These are phyloP conservation scores for Cardamine resedifolia DNA, from an alignment of 345 rosid species.

Conservation along the genomic window DNA sequence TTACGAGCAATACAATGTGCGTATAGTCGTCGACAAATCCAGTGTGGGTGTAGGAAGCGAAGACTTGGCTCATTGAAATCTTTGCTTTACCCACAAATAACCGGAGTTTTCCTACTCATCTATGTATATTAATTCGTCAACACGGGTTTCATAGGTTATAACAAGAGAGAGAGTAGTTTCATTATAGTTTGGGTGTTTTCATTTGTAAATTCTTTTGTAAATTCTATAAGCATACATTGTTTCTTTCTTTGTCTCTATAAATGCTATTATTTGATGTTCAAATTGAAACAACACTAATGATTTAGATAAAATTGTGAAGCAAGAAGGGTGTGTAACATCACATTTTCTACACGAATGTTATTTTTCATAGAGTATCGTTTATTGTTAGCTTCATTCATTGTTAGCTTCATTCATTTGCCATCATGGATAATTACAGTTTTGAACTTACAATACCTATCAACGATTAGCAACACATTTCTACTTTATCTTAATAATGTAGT, in stretches of 20 bases:
- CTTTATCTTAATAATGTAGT: not conserved
- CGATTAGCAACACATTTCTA: no score
- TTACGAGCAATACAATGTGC: constrained; percentile 86
- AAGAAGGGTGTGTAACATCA: not conserved
- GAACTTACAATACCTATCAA: not conserved
- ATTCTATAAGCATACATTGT: constrained; percentile 22
- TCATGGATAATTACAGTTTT: not conserved
- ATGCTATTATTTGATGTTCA: constrained; percentile 12
- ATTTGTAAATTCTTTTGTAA: constrained; percentile 34
- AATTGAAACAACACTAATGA: constrained; percentile 1
- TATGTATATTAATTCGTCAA: not conserved
- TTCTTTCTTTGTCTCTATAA: constrained; percentile 1
- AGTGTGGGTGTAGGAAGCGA: constrained; percentile 78
- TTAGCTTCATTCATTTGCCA: not conserved
- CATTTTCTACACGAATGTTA: not conserved
- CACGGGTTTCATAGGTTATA: constrained; percentile 28
- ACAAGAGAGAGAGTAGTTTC: constrained; percentile 26
- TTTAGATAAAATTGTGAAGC: constrained; percentile 16
- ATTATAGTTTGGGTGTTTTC: constrained; percentile 34
- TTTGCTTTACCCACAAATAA: not conserved
- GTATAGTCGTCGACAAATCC: constrained; percentile 64
- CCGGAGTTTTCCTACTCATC: constrained; percentile 7
- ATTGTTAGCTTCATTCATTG: not conserved
- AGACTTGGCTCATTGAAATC: constrained; percentile 57
- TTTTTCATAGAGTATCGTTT: not conserved